Conservation (phyloP, 139 green algal species). For the Micractinium conductrix region DNA sequence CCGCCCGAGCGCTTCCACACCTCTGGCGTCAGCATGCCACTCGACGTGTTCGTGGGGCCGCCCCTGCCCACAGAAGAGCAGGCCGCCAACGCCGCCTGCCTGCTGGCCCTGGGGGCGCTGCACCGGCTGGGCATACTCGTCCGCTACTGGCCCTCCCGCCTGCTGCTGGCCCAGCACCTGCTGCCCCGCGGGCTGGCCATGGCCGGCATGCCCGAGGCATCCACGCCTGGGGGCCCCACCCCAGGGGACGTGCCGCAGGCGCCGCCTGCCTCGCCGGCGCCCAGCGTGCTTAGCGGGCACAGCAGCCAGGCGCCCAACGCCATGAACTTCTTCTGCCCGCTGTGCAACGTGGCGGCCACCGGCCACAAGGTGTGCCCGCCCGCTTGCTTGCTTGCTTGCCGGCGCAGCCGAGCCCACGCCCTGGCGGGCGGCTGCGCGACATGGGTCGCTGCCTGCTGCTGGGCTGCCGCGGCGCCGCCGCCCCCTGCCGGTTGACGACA, state of each 20-base stretch:
- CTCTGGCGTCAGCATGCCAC: slow-evolving; percentile 1
- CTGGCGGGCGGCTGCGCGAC: too few relatives aligned
- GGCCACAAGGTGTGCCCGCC: slow-evolving; percentile 16
- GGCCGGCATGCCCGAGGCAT: background rate
- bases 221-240: too few relatives aligned
- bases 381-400: background rate
- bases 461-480: too few relatives aligned
- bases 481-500: too few relatives aligned
- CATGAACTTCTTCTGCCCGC: slow-evolving; percentile 25
- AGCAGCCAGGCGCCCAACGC: background rate
- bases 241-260: background rate
- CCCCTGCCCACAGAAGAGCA: slow-evolving; percentile 9
- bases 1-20: slow-evolving; percentile 20
- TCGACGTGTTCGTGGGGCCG: slow-evolving; percentile 24
- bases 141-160: slow-evolving; percentile 45
- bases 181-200: slow-evolving; percentile 5
- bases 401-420: too few relatives aligned
- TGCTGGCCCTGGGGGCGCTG: slow-evolving; percentile 30
- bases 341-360: slow-evolving; percentile 36
- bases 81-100: slow-evolving; percentile 23
- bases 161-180: slow-evolving; percentile 40
- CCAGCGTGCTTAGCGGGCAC: too few relatives aligned
- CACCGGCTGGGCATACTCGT: slow-evolving; percentile 23
- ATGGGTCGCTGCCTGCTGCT: too few relatives aligned
- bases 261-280: background rate